phyloP scores from a whole-genome alignment of 306 rosid species.

The Lupinus albus region DNA sequence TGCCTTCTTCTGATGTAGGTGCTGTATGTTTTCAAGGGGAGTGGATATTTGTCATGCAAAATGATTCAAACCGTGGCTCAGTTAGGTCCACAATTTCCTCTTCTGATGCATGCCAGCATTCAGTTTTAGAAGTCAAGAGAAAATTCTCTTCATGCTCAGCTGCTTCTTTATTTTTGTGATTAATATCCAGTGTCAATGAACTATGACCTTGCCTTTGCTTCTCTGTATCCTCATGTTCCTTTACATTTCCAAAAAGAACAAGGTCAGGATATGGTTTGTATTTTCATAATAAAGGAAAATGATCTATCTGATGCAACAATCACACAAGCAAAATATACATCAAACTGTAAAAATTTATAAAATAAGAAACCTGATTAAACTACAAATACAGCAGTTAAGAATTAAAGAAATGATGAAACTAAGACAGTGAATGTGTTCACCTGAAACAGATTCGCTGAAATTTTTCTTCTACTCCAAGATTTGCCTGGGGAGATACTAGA shows the following conservation, averaged over 20 bases:
- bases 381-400: too few relatives aligned
- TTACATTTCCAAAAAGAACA: slow-evolving; percentile 42
- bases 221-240: slow-evolving; percentile 50
- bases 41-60: slow-evolving; percentile 57
- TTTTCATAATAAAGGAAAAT: slow-evolving; percentile 27
- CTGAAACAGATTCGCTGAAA: slow-evolving; percentile 64
- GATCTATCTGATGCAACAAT: slow-evolving; percentile 35
- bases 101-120: slow-evolving; percentile 53
- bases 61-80: slow-evolving; percentile 87
- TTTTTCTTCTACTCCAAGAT: slow-evolving; percentile 71
- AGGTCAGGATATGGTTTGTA: slow-evolving; percentile 39
- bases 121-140: slow-evolving; percentile 57
- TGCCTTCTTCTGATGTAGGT: neutral
- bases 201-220: slow-evolving; percentile 48
- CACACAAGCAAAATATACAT: slow-evolving; percentile 6
- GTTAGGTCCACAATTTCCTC: slow-evolving; percentile 83
- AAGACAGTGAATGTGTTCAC: slow-evolving; percentile 42
- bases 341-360: slow-evolving; percentile 25
- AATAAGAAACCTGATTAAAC: neutral
- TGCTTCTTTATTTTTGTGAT: slow-evolving; percentile 42
- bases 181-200: slow-evolving; percentile 50
- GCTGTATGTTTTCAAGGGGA: slow-evolving; percentile 39
- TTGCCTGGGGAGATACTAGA: slow-evolving; percentile 76
- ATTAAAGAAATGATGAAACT: too few relatives aligned
- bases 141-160: slow-evolving; percentile 57